A percentile compares a stretch with the other conserved stretches of the same genome.
Conservation (phyloP, 805 yeast species). For the Sporopachydermia quercuum region DNA sequence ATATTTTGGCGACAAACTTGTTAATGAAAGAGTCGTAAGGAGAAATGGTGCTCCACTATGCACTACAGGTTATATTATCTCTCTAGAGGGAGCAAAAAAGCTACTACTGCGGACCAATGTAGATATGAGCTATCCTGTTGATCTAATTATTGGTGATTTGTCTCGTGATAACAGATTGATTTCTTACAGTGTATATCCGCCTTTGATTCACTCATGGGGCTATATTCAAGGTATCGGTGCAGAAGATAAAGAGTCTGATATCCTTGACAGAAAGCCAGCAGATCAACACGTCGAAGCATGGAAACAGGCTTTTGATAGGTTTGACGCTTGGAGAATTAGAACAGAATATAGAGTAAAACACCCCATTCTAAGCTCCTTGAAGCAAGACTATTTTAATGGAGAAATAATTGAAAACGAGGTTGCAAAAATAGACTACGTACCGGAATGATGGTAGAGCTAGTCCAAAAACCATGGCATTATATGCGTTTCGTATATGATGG, state of each 20-base stretch:
- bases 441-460: no score
- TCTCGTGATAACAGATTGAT: constrained; percentile 2
- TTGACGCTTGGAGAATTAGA: constrained; percentile 2
- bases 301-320: constrained; percentile 3
- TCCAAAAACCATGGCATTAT: no score
- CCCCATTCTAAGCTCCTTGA: neutral
- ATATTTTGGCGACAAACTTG: neutral
- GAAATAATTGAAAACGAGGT: neutral
- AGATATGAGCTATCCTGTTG: constrained; percentile 7
- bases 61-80: constrained; percentile 7
- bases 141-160: constrained; percentile 4
- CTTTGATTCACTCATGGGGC: constrained; percentile 6
- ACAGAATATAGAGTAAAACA: neutral
- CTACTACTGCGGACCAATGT: constrained; percentile 6
- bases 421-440: neutral
- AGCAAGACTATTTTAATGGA: neutral
- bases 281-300: constrained; percentile 2
- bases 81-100: constrained; percentile 6
- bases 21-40: neutral
- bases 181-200: constrained; percentile 6
- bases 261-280: neutral
- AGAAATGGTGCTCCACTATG: constrained; percentile 3
- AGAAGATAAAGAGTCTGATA: constrained; percentile 5
- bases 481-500: no score
- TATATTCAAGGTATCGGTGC: constrained; percentile 6